phyloP scores from a whole-genome alignment of 306 rosid genomes.

The Inga oerstediana region DNA sequence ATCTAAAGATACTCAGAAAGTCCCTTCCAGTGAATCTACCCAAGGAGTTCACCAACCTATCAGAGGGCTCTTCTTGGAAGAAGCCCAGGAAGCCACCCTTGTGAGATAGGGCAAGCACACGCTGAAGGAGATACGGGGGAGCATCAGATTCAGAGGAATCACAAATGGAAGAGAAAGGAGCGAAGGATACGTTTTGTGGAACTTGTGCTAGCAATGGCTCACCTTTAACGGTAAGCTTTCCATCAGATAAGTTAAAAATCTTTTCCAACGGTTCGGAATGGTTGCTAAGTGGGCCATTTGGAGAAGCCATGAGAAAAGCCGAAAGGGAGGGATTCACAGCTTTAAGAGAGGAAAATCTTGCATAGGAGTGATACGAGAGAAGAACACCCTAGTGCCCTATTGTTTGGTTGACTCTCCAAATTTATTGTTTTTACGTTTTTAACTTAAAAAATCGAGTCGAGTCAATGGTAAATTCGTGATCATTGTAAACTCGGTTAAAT shows the following conservation, averaged over 20 bases:
- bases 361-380: constrained; percentile 24
- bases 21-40: constrained; percentile 60
- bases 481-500: no score
- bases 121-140: constrained; percentile 55
- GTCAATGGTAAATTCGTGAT: no score
- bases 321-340: neutral
- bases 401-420: no score
- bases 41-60: constrained; percentile 62
- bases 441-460: no score
- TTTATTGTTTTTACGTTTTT: no score
- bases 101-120: constrained; percentile 52
- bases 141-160: constrained; percentile 56
- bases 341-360: neutral
- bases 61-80: constrained; percentile 46
- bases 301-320: constrained; percentile 60
- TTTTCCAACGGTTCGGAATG: constrained; percentile 34
- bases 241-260: constrained; percentile 49
- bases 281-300: constrained; percentile 38
- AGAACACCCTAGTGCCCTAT: neutral
- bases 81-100: constrained; percentile 87
- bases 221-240: constrained; percentile 53
- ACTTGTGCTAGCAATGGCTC: constrained; percentile 62
- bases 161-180: constrained; percentile 50
- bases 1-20: constrained; percentile 76
- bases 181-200: constrained; percentile 71